Evolutionary conservation across 768 basidiomycete genomes (phyloP), one percentile per base, ranked within the genome.

Genomic region (Panellus pusillus): DNA sequence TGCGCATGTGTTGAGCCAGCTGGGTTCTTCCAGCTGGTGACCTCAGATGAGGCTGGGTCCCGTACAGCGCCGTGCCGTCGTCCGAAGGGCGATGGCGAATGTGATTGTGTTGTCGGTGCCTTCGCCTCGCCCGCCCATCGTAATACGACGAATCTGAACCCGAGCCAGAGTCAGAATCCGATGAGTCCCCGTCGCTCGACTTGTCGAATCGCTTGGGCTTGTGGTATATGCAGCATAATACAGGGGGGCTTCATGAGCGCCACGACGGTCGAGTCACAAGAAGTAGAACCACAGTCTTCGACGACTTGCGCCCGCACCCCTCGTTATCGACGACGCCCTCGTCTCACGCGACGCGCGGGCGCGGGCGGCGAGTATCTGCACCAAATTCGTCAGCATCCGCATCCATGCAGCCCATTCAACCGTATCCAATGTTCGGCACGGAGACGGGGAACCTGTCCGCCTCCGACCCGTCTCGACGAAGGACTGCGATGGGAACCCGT

Each of bases 191-290:
- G 41, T 71, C 72, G 24, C 24, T 24, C 11, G 77, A 74, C 65
- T 93, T 91, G 70, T 92, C 91, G 57, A 91, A 93, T 45, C 65
- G 72, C 51, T 80, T 79, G 1, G 88, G 87, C 65, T 87, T 89
- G 66, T 93, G 91, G 65, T 94, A 96, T 64, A 98, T 96, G 68
- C 94, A 98, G 68, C 94, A 98, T 45, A 97, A 94, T 98, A 58
- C 37, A 2, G 24, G 2, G 24, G 3, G 17, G 20, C n/a, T 31
- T 41, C 29, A 31, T 15, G 15, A 32, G 31, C 49, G 46, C 14
- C 13, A 42, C 9, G 38, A 6, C 24, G 2, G 54, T 29, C 31
- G 28, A 24, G 12, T 36, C 50, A 24, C 37, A 19, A 40, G 44
- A 36, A n/a, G n/a, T n/a, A 24, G 4, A 28, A 17, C 27, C 89